phyloP scores from a whole-genome alignment of 495 filamentous ascomycete genomes.

The Hypomontagnella monticulosa region DNA sequence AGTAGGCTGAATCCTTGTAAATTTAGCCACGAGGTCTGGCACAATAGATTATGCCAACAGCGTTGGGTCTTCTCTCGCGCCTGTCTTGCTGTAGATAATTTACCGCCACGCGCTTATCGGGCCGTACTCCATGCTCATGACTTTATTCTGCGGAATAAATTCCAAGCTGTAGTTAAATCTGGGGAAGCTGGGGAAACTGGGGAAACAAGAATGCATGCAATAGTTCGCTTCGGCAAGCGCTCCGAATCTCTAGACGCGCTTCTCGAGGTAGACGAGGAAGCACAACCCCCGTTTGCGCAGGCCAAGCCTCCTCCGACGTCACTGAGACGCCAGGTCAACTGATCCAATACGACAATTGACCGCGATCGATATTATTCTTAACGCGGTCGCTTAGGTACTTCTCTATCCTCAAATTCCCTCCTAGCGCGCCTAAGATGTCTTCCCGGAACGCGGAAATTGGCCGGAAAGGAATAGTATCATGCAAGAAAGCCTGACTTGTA shows the following conservation, averaged over 20 bases:
- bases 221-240: slow-evolving; percentile 8
- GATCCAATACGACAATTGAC: neutral
- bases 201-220: slow-evolving; percentile 13
- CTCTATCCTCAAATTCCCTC: neutral
- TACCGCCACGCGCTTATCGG: slow-evolving; percentile 32
- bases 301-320: slow-evolving; percentile 5
- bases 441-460: slow-evolving; percentile 7
- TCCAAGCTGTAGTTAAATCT: neutral
- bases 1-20: slow-evolving; percentile 14
- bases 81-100: slow-evolving; percentile 9
- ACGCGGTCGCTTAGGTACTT: slow-evolving; percentile 11
- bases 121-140: slow-evolving; percentile 21
- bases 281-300: neutral
- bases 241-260: slow-evolving; percentile 17
- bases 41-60: neutral
- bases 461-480: slow-evolving; percentile 21
- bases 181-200: slow-evolving; percentile 17
- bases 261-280: slow-evolving; percentile 3
- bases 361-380: slow-evolving; percentile 4
- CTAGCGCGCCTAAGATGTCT: slow-evolving; percentile 4
- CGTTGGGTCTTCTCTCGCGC: slow-evolving; percentile 1
- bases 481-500: neutral
- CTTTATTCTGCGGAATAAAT: neutral
- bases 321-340: neutral
- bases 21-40: slow-evolving; percentile 21